Evolutionary conservation across 306 rosid species (phyloP).

Genomic region (Acacia crassicarpa): DNA sequence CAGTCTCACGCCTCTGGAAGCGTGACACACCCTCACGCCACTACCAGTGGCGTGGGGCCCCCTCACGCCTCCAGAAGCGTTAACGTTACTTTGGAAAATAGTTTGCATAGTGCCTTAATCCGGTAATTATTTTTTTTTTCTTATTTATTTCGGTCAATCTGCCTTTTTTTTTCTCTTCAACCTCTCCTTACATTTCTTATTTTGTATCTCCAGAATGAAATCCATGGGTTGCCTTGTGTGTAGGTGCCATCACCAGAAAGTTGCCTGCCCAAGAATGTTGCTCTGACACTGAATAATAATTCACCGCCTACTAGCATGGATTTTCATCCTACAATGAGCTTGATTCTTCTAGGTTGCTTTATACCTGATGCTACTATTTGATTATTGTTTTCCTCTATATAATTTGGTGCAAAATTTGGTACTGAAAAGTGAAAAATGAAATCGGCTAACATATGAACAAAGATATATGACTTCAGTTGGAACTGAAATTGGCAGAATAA

Average conservation of each 20-base stretch:
- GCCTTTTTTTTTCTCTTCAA: not conserved
- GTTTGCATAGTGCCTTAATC: no score
- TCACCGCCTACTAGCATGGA: slow-evolving; percentile 33
- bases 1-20: no score
- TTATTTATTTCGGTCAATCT: no score
- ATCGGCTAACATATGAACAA: not conserved
- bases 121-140: no score
- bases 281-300: slow-evolving; percentile 26
- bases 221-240: not conserved
- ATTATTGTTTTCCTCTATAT: not conserved
- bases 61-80: no score
- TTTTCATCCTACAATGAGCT: slow-evolving; percentile 30
- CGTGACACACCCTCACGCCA: no score
- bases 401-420: not conserved
- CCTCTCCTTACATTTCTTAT: slow-evolving; percentile 7
- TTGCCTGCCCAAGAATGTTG: slow-evolving; percentile 19
- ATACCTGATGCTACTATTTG: not conserved
- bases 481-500: slow-evolving; percentile 17
- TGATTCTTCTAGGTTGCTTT: slow-evolving; percentile 36
- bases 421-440: not conserved
- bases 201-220: not conserved
- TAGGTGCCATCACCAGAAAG: slow-evolving; percentile 21
- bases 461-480: slow-evolving; percentile 34
- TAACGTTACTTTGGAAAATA: no score
- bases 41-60: no score